Evolutionary conservation across 257 asterid genomes (phyloP).

Genomic region (Solanum dulcamara): DNA sequence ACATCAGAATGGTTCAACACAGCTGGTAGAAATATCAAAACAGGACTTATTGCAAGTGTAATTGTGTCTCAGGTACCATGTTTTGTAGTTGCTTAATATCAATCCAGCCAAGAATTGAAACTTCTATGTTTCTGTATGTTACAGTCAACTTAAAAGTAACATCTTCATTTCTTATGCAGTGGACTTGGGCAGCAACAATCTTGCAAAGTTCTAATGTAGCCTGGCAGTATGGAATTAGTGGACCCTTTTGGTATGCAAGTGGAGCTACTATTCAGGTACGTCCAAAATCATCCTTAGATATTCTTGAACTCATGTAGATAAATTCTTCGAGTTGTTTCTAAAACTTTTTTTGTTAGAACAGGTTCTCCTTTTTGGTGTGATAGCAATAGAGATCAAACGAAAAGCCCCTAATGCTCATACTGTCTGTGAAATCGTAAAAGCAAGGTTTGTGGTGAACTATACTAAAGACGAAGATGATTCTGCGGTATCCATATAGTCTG

Average conservation of each 20-base stretch:
- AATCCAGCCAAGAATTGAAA: background rate
- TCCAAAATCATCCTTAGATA: background rate
- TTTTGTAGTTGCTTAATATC: background rate
- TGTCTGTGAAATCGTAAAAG: constrained; percentile 83
- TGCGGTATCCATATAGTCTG: background rate
- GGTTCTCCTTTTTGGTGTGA: constrained; percentile 86
- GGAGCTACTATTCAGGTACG: constrained; percentile 90
- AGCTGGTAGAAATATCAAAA: constrained; percentile 86
- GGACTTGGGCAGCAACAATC: constrained; percentile 99
- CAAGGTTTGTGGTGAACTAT: constrained; percentile 32
- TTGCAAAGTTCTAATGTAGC: constrained; percentile 91
- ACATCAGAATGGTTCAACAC: constrained; percentile 98
- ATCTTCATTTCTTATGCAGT: constrained; percentile 28
- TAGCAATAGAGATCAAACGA: constrained; percentile 90
- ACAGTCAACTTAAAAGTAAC: background rate
- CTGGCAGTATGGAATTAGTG: constrained; percentile 89
- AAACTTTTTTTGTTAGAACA: constrained; percentile 2
- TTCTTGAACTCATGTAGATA: background rate
- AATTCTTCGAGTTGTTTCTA: background rate
- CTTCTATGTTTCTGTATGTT: background rate
- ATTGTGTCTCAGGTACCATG: constrained; percentile 77
- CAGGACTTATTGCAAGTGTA: constrained; percentile 92
- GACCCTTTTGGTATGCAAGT: constrained; percentile 99
- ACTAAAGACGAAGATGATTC: background rate
- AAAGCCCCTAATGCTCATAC: constrained; percentile 94